These are phyloP conservation scores for Herpetospermum pedunculosum DNA, from an alignment of 306 rosid species.

Conservation along the genomic window DNA sequence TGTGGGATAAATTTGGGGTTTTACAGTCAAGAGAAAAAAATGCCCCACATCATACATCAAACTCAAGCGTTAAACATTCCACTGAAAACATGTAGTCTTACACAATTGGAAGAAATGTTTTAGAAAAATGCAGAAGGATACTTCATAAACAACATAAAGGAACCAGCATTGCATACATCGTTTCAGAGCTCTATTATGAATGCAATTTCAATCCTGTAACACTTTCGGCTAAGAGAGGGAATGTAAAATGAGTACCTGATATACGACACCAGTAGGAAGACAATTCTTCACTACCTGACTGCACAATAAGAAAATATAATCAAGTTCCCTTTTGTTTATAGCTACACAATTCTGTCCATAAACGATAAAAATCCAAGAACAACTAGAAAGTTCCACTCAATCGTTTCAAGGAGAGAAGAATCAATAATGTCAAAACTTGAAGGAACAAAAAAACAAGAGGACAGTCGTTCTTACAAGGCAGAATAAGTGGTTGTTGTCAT, in stretches of 20 bases:
- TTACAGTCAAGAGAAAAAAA: not conserved
- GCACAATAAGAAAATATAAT: conserved; percentile 22
- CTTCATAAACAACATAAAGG: not conserved
- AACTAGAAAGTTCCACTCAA: not conserved
- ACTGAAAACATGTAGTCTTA: not conserved
- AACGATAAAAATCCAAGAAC: not conserved
- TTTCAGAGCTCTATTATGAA: not conserved
- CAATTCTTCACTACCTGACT: conserved; percentile 61
- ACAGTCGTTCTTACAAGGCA: conserved; percentile 51
- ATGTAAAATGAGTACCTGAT: conserved; percentile 43
- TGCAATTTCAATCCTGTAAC: not conserved
- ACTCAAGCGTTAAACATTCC: not conserved
- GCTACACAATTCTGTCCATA: not conserved
- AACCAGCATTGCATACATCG: not conserved
- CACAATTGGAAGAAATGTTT: not conserved
- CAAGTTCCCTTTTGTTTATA: not conserved
- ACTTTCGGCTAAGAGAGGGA: not conserved
- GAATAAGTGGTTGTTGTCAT: conserved; percentile 66
- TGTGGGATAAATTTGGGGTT: not conserved
- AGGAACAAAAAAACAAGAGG: not conserved
- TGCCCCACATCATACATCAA: not conserved
- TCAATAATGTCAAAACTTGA: not conserved
- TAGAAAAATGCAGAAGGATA: not conserved
- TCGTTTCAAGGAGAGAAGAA: not conserved
- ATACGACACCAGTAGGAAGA: conserved; percentile 61